Percentiles rank a stretch among this genome's conserved stretches.
These are phyloP conservation scores for Lathyrus oleraceus DNA, from an alignment of 306 rosid genomes.

Conservation along the genomic window DNA sequence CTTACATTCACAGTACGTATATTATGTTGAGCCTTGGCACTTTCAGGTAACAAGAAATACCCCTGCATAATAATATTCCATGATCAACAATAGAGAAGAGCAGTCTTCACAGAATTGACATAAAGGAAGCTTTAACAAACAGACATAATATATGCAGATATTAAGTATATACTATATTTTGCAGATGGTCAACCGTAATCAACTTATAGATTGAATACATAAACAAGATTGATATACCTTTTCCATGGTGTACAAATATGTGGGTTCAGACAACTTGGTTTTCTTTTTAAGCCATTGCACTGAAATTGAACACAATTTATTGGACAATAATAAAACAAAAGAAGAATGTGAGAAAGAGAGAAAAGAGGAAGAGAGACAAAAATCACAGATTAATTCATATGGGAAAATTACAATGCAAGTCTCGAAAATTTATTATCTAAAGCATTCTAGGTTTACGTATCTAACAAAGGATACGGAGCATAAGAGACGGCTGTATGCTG, in stretches of 20 bases:
- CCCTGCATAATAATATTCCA: conserved; percentile 58
- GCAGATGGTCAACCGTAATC: conserved; percentile 2
- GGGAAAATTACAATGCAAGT: background rate
- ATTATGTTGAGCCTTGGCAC: conserved; percentile 79
- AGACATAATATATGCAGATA: conserved; percentile 28
- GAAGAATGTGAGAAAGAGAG: background rate
- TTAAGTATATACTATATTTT: conserved; percentile 4
- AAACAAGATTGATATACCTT: conserved; percentile 54
- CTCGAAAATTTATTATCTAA: background rate
- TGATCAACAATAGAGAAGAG: conserved; percentile 30
- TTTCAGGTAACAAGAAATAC: conserved; percentile 91
- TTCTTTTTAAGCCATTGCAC: conserved; percentile 88
- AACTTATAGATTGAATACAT: conserved; percentile 9
- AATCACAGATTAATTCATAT: background rate
- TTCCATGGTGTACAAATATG: conserved; percentile 88
- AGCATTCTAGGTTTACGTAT: background rate
- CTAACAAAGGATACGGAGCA: no score
- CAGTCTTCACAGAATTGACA: conserved; percentile 18
- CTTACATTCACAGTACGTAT: conserved; percentile 84
- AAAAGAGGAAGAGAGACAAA: background rate
- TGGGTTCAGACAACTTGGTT: conserved; percentile 84
- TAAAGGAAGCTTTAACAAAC: conserved; percentile 30
- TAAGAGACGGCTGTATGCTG: no score
- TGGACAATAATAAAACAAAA: conserved; percentile 29
- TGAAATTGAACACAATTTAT: conserved; percentile 47